Base-by-base conservation (phyloP, 306 rosid species). In the Prosopis cineraria region DNA sequence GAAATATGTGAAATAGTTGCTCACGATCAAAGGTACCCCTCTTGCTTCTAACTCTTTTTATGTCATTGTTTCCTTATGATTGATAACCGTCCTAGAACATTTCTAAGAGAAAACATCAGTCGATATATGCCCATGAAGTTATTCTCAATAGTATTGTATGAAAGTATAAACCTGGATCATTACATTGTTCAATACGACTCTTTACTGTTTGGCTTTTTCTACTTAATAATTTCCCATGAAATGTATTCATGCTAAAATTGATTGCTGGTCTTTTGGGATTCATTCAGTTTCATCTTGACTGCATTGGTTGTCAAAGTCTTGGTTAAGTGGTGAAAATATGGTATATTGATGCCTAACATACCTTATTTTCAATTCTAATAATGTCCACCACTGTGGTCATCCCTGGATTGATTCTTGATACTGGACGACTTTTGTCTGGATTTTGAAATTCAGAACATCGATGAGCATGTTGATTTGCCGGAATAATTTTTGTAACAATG, bases 1-100 rank as follows among this genome's bases (percentile, higher is more conserved):
- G 86, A 90, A 80, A 90, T 94, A 22, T 92, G 98, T 62, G 98
- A 92, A 86, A 75, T 90, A 82, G 97, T 92, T 72, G 93, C 97
- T 80, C 89, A 19, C 55, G 97, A 94, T 88, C 91, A 77, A 75
- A 94, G 97, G 98, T 94, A 83, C 40, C 17, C 48, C 3, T 37
- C 37, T 47, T 37, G 53, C 76, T 77, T 40, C 77, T 69, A 3
- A 24, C 24, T 63, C 34, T 52, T 60, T 59, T 16, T 36, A 33
- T 7, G 33, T 24, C 64, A 34, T 47, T 71, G 45, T 41, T 79
- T 41, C 78, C 59, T 79, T 79, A 19, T 58, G 64, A 65, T 78
- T 59, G 47, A 48, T 74, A 66, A 78, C 67, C 47, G 64, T 65
- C 44, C 27, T 39, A 52, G 64, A 77, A 34, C 59, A 24, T 63